Base-by-base conservation (phyloP, 164 flowering plant species). In the Tetracentron sinense region DNA sequence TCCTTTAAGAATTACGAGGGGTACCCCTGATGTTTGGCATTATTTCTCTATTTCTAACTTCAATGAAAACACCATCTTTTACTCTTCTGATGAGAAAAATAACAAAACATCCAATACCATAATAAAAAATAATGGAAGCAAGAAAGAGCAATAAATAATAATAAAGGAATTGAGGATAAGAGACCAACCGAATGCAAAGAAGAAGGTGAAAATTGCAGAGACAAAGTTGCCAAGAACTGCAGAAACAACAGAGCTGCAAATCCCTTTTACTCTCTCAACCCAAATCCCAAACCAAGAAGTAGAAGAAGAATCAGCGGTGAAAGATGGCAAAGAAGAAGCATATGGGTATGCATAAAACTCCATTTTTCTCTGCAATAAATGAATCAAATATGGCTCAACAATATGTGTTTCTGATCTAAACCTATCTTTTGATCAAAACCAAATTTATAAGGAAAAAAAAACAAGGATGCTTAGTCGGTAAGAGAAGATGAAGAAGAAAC, bases 131-230 rank as follows among this genome's bases (percentile, higher is more conserved):
- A n/a, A n/a, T n/a, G n/a, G n/a, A n/a, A n/a, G n/a, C n/a, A n/a
- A n/a, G n/a, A n/a, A 28, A 46, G 16, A 48, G 20, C 1, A 15
- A 1, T 23, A 23, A 23, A 53, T 2, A 42, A 17, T 11, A 3
- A 52, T 2, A 29, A 54, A 20, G 25, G 42, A 4, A 28, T 38
- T 12, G n/a, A 51, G 61, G 20, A n/a, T n/a, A 15, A 65, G 55
- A 56, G 59, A 68, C 89, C 16, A 49, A 87, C 97, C 92, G 71
- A 85, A 60, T 7, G 94, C 96, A 58, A 92, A 89, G 68, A 79
- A 79, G 77, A 86, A 87, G 63, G 96, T 86, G 72, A 92, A 81
- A 61, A 88, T 72, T 65, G 88, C 96, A 46, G 91, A 86, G 70
- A 92, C 68, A 31, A 89, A 68, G 70, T 82, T 86, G 28, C 96